These are phyloP conservation scores for Daldinia eschscholtzii DNA, from an alignment of 2,329 filamentous ascomycete species.

Conservation along the genomic window DNA sequence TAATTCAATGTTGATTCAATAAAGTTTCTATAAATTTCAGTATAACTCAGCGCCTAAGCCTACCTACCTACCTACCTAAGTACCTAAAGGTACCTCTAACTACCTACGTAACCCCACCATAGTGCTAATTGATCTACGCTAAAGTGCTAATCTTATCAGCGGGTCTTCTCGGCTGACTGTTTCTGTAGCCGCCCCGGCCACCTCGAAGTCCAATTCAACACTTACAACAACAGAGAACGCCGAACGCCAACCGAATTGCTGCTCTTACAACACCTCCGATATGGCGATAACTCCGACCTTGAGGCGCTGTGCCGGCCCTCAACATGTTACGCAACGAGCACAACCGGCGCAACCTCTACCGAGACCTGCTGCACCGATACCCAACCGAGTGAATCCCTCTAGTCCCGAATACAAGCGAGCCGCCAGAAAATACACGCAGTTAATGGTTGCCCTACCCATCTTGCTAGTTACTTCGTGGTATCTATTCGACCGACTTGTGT, in stretches of 20 bases:
- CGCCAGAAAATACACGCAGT: constrained; percentile 60
- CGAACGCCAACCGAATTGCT: neutral
- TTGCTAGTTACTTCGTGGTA: constrained; percentile 68
- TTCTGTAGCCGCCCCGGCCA: neutral
- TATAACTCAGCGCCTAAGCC: too few species aligned
- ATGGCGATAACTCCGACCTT: constrained; percentile 26
- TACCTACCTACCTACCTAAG: too few species aligned
- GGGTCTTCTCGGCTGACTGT: neutral
- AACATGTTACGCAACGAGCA: constrained; percentile 18
- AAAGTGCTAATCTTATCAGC: neutral
- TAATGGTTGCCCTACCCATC: constrained; percentile 67
- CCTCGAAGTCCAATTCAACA: neutral
- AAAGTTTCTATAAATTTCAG: too few species aligned
- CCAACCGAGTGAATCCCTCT: constrained; percentile 49
- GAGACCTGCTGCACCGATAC: constrained; percentile 17
- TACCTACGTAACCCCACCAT: too few species aligned
- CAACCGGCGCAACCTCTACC: constrained; percentile 16
- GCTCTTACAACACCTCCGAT: neutral
- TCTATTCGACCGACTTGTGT: constrained; percentile 59
- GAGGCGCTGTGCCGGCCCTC: constrained; percentile 9
- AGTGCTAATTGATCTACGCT: too few species aligned
- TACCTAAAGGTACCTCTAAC: too few species aligned
- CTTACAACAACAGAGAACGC: neutral
- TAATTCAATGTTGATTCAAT: too few species aligned
- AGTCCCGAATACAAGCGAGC: constrained; percentile 56